Percentiles rank a stretch among this genome's conserved stretches.
Evolutionary conservation across 148 eudicot species (phyloP).

Genomic region (Selenicereus undatus): DNA sequence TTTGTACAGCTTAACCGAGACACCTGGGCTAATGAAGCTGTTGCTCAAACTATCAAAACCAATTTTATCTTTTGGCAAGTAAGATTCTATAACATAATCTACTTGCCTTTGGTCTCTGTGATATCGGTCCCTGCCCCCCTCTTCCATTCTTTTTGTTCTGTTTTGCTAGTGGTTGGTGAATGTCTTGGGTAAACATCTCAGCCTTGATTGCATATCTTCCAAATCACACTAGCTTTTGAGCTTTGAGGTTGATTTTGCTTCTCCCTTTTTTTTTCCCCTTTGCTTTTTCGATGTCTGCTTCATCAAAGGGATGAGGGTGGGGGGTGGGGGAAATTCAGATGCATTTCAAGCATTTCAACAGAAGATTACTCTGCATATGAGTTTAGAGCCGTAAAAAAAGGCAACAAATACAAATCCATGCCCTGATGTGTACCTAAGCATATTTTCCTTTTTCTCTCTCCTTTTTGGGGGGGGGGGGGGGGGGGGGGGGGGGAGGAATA

Average conservation of each 20-base stretch:
- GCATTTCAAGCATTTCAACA: not conserved
- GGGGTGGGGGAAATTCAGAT: not conserved
- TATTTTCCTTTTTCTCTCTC: too few relatives aligned
- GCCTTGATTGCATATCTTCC: not conserved
- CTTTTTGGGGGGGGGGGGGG: too few relatives aligned
- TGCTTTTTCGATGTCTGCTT: not conserved
- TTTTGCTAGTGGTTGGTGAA: too few relatives aligned
- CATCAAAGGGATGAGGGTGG: not conserved
- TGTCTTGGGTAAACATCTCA: not conserved
- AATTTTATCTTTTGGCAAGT: constrained; percentile 99
- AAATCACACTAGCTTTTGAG: not conserved
- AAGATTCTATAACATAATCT: not conserved
- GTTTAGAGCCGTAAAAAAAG: too few relatives aligned
- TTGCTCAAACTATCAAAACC: constrained; percentile 80
- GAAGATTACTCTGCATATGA: too few relatives aligned
- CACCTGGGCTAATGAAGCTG: constrained; percentile 99
- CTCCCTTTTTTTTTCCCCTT: not conserved
- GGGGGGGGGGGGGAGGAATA: too few relatives aligned
- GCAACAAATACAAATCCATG: too few relatives aligned
- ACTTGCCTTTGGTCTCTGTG: not conserved
- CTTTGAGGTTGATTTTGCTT: not conserved
- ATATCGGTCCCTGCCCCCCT: not conserved
- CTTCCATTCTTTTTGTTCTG: too few relatives aligned
- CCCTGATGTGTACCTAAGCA: too few relatives aligned
- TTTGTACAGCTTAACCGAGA: constrained; percentile 84